Base-by-base conservation (phyloP, 192 early-diverging fungal genomes). In the Coemansia sp. region DNA sequence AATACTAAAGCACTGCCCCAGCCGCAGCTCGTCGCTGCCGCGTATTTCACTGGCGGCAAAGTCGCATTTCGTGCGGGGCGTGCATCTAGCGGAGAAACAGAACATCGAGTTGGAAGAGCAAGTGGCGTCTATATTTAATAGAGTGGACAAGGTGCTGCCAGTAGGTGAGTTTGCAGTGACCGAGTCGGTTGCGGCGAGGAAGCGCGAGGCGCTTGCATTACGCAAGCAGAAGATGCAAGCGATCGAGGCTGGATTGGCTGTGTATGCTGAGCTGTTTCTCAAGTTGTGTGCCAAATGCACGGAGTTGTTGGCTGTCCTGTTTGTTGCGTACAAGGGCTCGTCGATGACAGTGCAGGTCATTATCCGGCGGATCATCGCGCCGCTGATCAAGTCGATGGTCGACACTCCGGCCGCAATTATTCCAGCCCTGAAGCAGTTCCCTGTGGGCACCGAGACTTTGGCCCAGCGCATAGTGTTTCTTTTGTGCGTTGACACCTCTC, bases 231-330 rank as follows among this genome's bases (percentile, higher is more conserved):
- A 64, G 50, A 65, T 68, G 15, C 45, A 38, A 17, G 52, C 52
- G 5, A 69, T 81, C 7, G 72, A 70, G 9, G 38, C 24, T 17
- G 35, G 15, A 7, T n/a, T 81, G 54, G 65, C 70, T 5, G 21
- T 52, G 12, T 67, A 75, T 29, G 27, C 62, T 3, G 72, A 81
- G 66, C 65, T 81, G 4, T 43, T 74, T 10, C 22, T 81, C 45
- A 69, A 72, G 19, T 66, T 81, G 58, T 68, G 78, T 35, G 69
- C 78, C 5, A 73, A 73, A 55, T 72, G 72, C 23, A 63, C 66
- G 50, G 55, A 66, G 15, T 55, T 81, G 24, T 39, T 75, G 5
- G 38, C 32, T 9, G 49, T 58, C 3, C 48, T 81, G 48, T 68
- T 81, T 37, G 62, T 57, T 5, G 64, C 54, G 15, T 81, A 72